Base-by-base conservation (phyloP, 73 alveolate genomes). In the Paramecium sonneborni region DNA sequence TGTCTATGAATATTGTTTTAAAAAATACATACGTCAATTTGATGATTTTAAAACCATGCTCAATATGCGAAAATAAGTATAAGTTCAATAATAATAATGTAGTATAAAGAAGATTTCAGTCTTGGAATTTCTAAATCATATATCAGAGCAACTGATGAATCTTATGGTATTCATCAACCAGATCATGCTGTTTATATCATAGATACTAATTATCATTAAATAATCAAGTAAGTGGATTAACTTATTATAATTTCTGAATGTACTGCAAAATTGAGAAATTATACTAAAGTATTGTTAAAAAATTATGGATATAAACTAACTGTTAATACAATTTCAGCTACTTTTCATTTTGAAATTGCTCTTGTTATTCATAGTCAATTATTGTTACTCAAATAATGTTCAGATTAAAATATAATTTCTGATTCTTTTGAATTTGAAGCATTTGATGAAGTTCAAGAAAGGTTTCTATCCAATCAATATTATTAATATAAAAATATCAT, bases 1-100 rank as follows among this genome's bases (percentile, higher is more conserved):
- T 44, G 2, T 79, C 15, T 79, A 79, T 46, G 90, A 79, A 79
- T 79, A 43, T 79, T 79, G 90, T 21, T 79, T 79, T 28, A 79
- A 28, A 79, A 79, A 79, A 44, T 46, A 79, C 10, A 15, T 79
- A 2, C 15, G 90, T 12, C 18, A 79, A 21, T 79, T 10, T 79
- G 90, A 79, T 26, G 90, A 79, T 44, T 12, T 24, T n/a, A 14
- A 79, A 2, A 79, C 90, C 1, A 44, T 43, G 32, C 12, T 43
- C 5, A 79, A 79, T 24, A 14, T 38, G 90, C 12, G 24, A 24
- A 79, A 79, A 24, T 15, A 32, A 8, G 87, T 74, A 74, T 12
- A 10, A n/a, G 18, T 34, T n/a, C n/a, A n/a, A n/a, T 37, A 34
- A n/a, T n/a, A 30, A 2, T 6, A 74, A 30, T 32, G 28, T 41